Evolutionary conservation across 495 filamentous ascomycete genomes (phyloP).

Genomic region (Aspergillus taichungensis): DNA sequence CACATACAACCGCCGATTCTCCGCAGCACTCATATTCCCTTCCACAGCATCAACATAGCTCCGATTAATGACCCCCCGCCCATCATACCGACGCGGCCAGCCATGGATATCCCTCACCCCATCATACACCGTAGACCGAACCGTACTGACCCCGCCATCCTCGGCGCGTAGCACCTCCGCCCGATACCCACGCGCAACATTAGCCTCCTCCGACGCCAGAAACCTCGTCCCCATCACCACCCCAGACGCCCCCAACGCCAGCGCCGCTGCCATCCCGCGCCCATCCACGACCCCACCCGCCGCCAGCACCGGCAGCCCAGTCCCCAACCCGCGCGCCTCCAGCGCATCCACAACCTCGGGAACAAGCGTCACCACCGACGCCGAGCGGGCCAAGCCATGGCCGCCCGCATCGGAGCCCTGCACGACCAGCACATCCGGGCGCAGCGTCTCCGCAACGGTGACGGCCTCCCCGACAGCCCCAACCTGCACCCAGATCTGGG

Average conservation of each 20-base stretch:
- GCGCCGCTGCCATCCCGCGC: slow-evolving; percentile 48
- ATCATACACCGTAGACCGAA: slow-evolving; percentile 60
- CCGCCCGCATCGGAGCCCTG: slow-evolving; percentile 70
- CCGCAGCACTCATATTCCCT: slow-evolving; percentile 37
- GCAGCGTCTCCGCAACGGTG: slow-evolving; percentile 23
- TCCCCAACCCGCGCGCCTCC: slow-evolving; percentile 11
- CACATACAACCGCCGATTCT: slow-evolving; percentile 48
- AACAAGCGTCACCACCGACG: slow-evolving; percentile 46
- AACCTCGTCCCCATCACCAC: slow-evolving; percentile 64
- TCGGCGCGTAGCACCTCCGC: slow-evolving; percentile 45
- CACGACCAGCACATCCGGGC: slow-evolving; percentile 57
- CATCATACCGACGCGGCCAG: slow-evolving; percentile 57
- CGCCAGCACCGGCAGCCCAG: slow-evolving; percentile 50
- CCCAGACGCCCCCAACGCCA: slow-evolving; percentile 55
- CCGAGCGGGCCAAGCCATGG: slow-evolving; percentile 51
- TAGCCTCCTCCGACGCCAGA: slow-evolving; percentile 50
- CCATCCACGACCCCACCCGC: slow-evolving; percentile 64
- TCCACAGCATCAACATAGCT: slow-evolving; percentile 45
- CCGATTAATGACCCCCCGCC: slow-evolving; percentile 51
- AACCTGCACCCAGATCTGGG: slow-evolving; percentile 61
- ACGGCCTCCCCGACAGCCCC: slow-evolving; percentile 53
- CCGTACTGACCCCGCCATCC: slow-evolving; percentile 58
- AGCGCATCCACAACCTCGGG: slow-evolving; percentile 50
- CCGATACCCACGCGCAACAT: slow-evolving; percentile 47
- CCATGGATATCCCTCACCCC: slow-evolving; percentile 49